Base-by-base conservation (phyloP, 2,329 filamentous ascomycete species). In the Penicillium sp. region DNA sequence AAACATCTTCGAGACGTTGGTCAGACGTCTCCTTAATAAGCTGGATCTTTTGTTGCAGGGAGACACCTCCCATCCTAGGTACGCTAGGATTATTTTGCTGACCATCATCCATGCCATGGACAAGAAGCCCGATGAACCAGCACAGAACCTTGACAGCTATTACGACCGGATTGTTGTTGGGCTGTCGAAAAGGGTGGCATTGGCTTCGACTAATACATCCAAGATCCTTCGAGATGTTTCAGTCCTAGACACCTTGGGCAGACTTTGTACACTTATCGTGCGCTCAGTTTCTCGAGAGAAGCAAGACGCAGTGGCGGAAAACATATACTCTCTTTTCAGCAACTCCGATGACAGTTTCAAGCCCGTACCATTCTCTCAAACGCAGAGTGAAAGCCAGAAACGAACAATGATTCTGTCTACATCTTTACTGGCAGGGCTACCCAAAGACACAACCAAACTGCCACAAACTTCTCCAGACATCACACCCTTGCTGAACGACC, bases 1-100 rank as follows among this genome's bases (percentile, higher is more conserved):
- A 59, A 79, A 84, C 38, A 77, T 87, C 12, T 86, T 88, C 59
- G 81, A 85, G 58, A 87, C 84, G 0, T 73, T 88, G 8, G 78
- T 87, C 33, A 74, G 85, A 42, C 77, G 84, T 28, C 71, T 88
- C 26, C 81, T 86, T 67, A 86, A 83, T 72, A 87, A 86, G 63
- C 71, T 87, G 26, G 79, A 81, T 50, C 69, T 81, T 16, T 75
- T 85, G 38, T 75, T 85, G 26, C 75, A 80, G 56, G 71, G 75
- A 28, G 74, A 71, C 21, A 58, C 62, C 23, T 68, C 79, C 3
- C 76, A 79, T 12, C 73, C 77, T 6, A 71, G 72, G 3, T 88
- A 87, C 63, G 77, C 84, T n/a, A 74, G 77, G 21, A 80, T 82
- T 6, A 77, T 88, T 5, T 72, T 88, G 2, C 77, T 83, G 23